Percentiles rank a stretch among this genome's conserved stretches.
phyloP scores from a whole-genome alignment of 768 basidiomycete genomes.

The Coprinellus aureogranulatus region DNA sequence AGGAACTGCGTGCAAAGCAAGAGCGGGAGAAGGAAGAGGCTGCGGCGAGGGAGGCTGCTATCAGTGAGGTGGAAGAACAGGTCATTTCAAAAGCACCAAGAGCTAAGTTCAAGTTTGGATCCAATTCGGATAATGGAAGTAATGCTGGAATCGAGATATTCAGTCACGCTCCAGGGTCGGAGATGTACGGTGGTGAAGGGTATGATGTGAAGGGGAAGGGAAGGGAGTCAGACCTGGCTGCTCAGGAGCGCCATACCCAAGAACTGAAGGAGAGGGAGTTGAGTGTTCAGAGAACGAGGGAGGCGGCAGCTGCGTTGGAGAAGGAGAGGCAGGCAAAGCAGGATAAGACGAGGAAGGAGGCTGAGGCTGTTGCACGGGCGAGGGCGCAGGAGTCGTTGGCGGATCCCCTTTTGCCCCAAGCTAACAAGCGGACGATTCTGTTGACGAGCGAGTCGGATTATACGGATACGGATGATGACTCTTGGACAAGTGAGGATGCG shows the following conservation, averaged over 20 bases:
- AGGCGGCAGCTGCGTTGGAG: slow-evolving; percentile 5
- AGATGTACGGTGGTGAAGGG: slow-evolving; percentile 14
- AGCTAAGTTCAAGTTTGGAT: slow-evolving; percentile 55
- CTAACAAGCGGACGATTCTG: slow-evolving; percentile 44
- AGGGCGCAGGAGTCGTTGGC: slow-evolving; percentile 24
- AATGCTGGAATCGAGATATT: slow-evolving; percentile 26
- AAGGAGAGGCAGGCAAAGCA: not conserved
- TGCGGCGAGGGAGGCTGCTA: slow-evolving; percentile 12
- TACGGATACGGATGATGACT: slow-evolving; percentile 44
- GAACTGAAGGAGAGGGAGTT: not conserved
- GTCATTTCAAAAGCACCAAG: not conserved
- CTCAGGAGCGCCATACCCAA: too few species aligned
- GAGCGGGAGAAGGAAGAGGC: slow-evolving; percentile 5
- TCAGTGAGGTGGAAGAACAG: slow-evolving; percentile 13
- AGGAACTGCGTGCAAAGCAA: slow-evolving; percentile 7
- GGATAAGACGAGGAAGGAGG: slow-evolving; percentile 10
- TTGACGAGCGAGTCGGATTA: slow-evolving; percentile 56
- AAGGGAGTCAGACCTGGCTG: slow-evolving; percentile 3
- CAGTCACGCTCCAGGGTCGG: slow-evolving; percentile 17
- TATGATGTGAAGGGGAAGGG: slow-evolving; percentile 17
- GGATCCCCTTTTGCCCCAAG: slow-evolving; percentile 27
- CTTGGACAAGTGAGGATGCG: slow-evolving; percentile 59
- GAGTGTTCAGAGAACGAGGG: not conserved
- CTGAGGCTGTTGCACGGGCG: slow-evolving; percentile 8
- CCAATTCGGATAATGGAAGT: slow-evolving; percentile 53